A percentile compares a stretch with the other conserved stretches of the same genome.
Conservation (phyloP, 2,329 filamentous ascomycete genomes). For the Cordyceps farinosa region DNA sequence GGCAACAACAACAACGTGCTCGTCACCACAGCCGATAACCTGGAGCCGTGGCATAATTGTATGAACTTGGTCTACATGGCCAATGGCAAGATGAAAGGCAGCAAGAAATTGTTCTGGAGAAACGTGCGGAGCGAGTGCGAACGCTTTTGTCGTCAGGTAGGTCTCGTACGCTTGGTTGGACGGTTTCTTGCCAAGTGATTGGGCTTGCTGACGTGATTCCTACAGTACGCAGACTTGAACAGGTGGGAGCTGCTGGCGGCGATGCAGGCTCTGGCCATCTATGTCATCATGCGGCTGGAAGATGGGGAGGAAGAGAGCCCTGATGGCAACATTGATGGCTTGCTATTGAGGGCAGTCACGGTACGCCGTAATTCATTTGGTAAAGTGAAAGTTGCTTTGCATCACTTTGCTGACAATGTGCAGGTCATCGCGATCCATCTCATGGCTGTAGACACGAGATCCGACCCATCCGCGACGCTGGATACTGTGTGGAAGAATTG, state of each 20-base stretch:
- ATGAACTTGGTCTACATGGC: slow-evolving; percentile 16
- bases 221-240: slow-evolving; percentile 2
- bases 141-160: slow-evolving; percentile 4
- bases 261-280: slow-evolving; percentile 17
- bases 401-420: too few relatives aligned
- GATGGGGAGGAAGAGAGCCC: not conserved
- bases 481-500: slow-evolving; percentile 1
- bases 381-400: too few relatives aligned
- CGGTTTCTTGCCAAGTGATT: too few relatives aligned
- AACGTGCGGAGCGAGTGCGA: slow-evolving; percentile 13
- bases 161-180: not conserved
- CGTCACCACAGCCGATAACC: not conserved
- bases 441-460: not conserved
- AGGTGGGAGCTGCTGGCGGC: slow-evolving; percentile 17
- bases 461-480: not conserved
- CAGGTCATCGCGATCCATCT: slow-evolving; percentile 1
- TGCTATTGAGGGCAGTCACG: slow-evolving; percentile 12
- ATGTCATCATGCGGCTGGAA: slow-evolving; percentile 16
- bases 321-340: not conserved
- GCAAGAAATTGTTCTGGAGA: slow-evolving; percentile 15
- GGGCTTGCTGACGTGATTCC: not conserved
- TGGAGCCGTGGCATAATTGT: slow-evolving; percentile 15
- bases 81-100: slow-evolving; percentile 2
- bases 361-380: not conserved
- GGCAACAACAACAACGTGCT: not conserved